A percentile compares a stretch with the other conserved stretches of the same genome.
phyloP scores from a whole-genome alignment of 352 stramenopile genomes.

The Phytophthora colocasiae region DNA sequence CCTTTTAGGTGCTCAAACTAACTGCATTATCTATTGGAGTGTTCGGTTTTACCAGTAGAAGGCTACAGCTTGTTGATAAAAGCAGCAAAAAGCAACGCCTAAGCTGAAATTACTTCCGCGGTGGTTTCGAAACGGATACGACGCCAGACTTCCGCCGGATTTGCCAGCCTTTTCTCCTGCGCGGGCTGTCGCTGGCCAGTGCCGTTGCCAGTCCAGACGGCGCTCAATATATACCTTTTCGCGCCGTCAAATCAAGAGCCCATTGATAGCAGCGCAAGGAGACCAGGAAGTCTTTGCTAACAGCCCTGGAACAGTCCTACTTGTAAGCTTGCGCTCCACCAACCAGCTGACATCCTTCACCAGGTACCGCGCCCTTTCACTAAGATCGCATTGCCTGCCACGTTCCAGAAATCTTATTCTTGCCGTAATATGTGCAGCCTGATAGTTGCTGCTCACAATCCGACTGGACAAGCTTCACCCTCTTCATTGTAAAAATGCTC shows the following conservation, averaged over 20 bases:
- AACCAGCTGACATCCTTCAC: neutral
- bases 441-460: conserved; percentile 27
- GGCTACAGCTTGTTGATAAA: too few species aligned
- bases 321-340: neutral
- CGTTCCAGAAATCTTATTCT: conserved; percentile 41
- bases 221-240: conserved; percentile 31
- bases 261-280: neutral
- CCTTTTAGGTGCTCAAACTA: too few species aligned
- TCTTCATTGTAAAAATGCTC: conserved; percentile 26
- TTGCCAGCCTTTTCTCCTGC: conserved; percentile 16
- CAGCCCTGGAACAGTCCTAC: neutral
- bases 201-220: neutral
- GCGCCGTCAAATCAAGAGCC: conserved; percentile 25
- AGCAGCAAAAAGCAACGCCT: neutral
- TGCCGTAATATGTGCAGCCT: conserved; percentile 13
- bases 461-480: conserved; percentile 20
- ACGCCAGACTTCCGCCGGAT: conserved; percentile 2
- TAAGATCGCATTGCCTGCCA: conserved; percentile 14
- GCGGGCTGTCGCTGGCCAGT: neutral
- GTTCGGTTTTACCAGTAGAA: too few species aligned
- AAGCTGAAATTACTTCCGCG: neutral
- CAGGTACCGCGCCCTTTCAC: conserved; percentile 37
- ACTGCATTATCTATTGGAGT: too few species aligned
- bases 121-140: conserved; percentile 32
- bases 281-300: conserved; percentile 3